Conservation (phyloP, 2,329 filamentous ascomycete species). For the Cadophora malorum region DNA sequence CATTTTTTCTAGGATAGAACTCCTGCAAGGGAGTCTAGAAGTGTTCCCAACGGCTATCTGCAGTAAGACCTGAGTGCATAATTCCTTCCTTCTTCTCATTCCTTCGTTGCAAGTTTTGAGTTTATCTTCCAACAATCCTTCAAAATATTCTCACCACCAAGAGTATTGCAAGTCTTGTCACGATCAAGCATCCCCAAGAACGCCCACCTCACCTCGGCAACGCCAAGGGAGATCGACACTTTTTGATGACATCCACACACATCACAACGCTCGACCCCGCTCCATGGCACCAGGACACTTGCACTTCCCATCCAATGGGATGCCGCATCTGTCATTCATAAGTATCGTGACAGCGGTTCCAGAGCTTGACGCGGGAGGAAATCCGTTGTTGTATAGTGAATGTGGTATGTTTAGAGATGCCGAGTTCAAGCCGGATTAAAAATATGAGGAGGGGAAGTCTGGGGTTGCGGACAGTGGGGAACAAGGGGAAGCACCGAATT, state of each 20-base stretch:
- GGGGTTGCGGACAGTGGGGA: not conserved
- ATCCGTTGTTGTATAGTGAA: not conserved
- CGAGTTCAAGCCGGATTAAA: not conserved
- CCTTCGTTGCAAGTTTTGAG: not conserved
- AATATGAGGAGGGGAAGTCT: not conserved
- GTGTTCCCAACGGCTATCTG: not conserved
- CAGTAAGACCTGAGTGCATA: not conserved
- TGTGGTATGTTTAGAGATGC: not conserved
- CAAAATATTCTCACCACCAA: not conserved
- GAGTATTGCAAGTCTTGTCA: not conserved
- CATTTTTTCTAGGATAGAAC: too few relatives aligned
- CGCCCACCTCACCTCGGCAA: not conserved
- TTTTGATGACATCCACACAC: not conserved
- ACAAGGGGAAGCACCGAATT: not conserved
- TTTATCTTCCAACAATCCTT: not conserved
- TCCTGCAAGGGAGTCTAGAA: not conserved
- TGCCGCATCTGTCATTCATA: not conserved
- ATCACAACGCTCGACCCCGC: conserved; percentile 1
- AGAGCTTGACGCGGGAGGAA: not conserved
- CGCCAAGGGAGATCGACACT: conserved; percentile 1
- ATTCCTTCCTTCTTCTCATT: not conserved
- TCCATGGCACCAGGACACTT: not conserved
- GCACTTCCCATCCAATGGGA: not conserved
- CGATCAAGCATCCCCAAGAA: not conserved
- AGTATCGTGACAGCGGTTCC: not conserved